Evolutionary conservation across 768 basidiomycete species (phyloP).

Genomic region (Mycena latifolia): DNA sequence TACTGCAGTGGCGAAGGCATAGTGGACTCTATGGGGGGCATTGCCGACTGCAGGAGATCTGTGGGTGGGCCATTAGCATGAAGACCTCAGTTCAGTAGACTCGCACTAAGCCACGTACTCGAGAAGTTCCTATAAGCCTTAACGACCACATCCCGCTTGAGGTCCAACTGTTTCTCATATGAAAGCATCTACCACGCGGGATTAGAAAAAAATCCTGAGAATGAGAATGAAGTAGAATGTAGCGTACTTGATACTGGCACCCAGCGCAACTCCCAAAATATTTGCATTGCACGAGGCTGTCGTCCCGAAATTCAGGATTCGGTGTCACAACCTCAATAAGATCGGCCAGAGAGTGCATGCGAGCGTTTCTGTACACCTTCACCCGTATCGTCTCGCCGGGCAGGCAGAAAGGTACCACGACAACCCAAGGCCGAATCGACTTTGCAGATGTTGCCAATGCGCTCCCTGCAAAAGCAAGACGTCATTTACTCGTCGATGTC

Average conservation of each 20-base stretch:
- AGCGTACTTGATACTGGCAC: conserved; percentile 90
- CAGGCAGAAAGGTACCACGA: conserved; percentile 87
- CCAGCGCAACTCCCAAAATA: conserved; percentile 94
- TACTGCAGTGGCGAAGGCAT: conserved; percentile 92
- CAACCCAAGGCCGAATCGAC: conserved; percentile 75
- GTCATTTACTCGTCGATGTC: neutral
- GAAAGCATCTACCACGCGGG: conserved; percentile 77
- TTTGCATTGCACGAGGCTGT: conserved; percentile 75
- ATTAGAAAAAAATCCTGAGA: neutral
- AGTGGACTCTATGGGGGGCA: conserved; percentile 80
- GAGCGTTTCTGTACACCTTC: conserved; percentile 76
- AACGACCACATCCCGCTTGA: conserved; percentile 88
- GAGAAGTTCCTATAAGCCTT: conserved; percentile 89
- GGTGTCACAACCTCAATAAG: conserved; percentile 73
- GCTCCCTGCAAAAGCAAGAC: conserved; percentile 60
- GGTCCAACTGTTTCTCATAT: conserved; percentile 85
- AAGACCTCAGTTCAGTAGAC: neutral
- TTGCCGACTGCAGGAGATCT: conserved; percentile 66
- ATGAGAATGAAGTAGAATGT: neutral
- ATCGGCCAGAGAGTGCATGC: conserved; percentile 83
- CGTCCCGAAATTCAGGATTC: conserved; percentile 76
- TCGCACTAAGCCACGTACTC: conserved; percentile 47
- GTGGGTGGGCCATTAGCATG: conserved; percentile 14
- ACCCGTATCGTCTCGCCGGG: conserved; percentile 86
- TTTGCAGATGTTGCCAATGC: conserved; percentile 69